Conservation (phyloP, 805 yeast genomes). For the Yarrowia keelungensis region DNA sequence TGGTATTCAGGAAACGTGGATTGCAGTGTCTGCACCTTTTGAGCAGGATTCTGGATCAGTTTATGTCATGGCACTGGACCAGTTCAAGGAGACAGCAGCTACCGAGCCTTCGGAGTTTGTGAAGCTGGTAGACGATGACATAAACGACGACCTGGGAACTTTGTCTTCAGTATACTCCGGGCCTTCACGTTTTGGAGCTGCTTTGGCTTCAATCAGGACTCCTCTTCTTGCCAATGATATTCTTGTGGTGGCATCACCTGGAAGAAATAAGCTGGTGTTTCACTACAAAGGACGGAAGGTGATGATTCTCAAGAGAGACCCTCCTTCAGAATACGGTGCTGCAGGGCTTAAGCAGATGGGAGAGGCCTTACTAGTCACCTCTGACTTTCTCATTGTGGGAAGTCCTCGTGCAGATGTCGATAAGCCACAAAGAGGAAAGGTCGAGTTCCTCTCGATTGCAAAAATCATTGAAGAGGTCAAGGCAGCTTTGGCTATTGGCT, state of each 20-base stretch:
- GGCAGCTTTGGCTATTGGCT: conserved; percentile 1
- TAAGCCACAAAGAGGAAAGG: conserved; percentile 13
- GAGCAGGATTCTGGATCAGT: conserved; percentile 47
- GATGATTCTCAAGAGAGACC: conserved; percentile 5
- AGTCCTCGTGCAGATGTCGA: conserved; percentile 12
- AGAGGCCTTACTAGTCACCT: conserved; percentile 17
- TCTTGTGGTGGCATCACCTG: conserved; percentile 11
- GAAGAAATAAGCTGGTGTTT: conserved; percentile 22
- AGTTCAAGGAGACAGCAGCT: conserved; percentile 12
- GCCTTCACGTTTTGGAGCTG: conserved; percentile 25
- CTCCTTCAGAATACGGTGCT: background rate
- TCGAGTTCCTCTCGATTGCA: background rate
- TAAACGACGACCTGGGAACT: conserved; percentile 40
- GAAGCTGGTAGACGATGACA: conserved; percentile 1
- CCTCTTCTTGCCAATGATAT: conserved; percentile 21
- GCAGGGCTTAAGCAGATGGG: conserved; percentile 14
- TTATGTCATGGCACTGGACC: conserved; percentile 21
- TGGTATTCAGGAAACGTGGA: conserved; percentile 50
- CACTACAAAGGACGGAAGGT: conserved; percentile 22
- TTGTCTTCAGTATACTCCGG: conserved; percentile 41
- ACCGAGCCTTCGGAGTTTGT: conserved; percentile 5
- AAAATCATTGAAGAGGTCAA: conserved; percentile 3
- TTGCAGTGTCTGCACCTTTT: conserved; percentile 61
- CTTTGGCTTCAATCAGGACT: conserved; percentile 1
- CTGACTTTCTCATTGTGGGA: conserved; percentile 15